These are phyloP conservation scores for Chenopodium suecicum DNA, from an alignment of 148 eudicot species.

Conservation along the genomic window DNA sequence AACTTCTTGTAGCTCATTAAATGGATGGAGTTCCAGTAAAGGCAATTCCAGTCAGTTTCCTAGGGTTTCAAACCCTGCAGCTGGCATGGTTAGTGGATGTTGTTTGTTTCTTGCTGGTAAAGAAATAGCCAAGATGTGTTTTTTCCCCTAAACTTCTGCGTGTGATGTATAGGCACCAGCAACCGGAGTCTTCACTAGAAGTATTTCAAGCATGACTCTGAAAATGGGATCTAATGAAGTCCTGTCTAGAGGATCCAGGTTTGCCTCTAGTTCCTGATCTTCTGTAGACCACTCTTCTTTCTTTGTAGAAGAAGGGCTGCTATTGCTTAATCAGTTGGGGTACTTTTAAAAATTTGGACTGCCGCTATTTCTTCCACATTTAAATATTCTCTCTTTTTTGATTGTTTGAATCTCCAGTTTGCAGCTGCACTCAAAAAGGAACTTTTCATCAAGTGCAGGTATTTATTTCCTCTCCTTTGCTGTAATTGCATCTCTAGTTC, in stretches of 20 bases:
- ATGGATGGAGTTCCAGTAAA: constrained; percentile 36
- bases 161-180: constrained; percentile 27
- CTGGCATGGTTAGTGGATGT: constrained; percentile 33
- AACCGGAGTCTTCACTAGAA: constrained; percentile 23
- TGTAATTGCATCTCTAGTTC: not conserved
- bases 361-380: not conserved
- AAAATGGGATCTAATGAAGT: constrained; percentile 28
- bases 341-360: not conserved
- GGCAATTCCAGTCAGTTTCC: constrained; percentile 31
- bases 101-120: constrained; percentile 2
- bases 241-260: constrained; percentile 2
- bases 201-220: constrained; percentile 21
- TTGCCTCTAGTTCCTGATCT: not conserved
- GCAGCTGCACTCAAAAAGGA: constrained; percentile 39
- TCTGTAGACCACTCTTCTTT: not conserved
- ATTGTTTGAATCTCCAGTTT: constrained; percentile 35
- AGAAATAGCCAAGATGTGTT: not conserved
- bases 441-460: constrained; percentile 65
- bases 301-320: not conserved
- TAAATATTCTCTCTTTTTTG: not conserved
- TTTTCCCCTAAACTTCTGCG: not conserved
- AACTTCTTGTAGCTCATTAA: constrained; percentile 25
- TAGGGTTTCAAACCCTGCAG: constrained; percentile 34
- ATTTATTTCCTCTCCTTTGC: constrained; percentile 1
- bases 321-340: not conserved